Conservation (phyloP, 257 asterid genomes). For the Hygrophila difformis region DNA sequence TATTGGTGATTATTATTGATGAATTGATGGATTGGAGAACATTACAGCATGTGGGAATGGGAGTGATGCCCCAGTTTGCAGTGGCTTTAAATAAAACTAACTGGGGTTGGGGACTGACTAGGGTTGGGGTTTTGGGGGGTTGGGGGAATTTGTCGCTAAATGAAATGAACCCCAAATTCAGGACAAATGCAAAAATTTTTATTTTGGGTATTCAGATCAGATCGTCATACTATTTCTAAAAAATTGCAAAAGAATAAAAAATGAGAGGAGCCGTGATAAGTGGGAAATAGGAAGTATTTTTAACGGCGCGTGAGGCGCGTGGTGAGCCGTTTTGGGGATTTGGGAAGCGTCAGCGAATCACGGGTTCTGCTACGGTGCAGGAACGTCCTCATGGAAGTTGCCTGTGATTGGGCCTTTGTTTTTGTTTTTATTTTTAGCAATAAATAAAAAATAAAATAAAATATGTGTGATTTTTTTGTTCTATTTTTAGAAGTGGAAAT, state of each 20-base stretch:
- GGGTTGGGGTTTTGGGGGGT: constrained; percentile 29
- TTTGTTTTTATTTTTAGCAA: too few species aligned
- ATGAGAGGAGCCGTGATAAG: constrained; percentile 25
- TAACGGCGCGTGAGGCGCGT: constrained; percentile 4
- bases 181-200: constrained; percentile 30
- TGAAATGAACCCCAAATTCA: constrained; percentile 56
- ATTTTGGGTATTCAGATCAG: constrained; percentile 8
- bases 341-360: constrained; percentile 36
- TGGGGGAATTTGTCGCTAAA: constrained; percentile 18
- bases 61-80: constrained; percentile 50
- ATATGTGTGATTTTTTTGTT: too few species aligned
- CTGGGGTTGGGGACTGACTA: constrained; percentile 59
- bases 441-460: too few species aligned
- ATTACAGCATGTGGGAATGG: too few species aligned
- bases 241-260: too few species aligned
- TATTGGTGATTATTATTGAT: too few species aligned
- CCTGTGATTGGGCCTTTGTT: neutral
- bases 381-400: constrained; percentile 9
- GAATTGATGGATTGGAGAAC: too few species aligned
- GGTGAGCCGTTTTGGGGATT: constrained; percentile 16
- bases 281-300: neutral
- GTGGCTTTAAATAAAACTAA: constrained; percentile 61
- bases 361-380: constrained; percentile 15
- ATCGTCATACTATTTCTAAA: neutral
- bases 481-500: too few species aligned